These are phyloP conservation scores for Nepenthes gracilis DNA, from an alignment of 148 eudicot genomes.

Conservation along the genomic window DNA sequence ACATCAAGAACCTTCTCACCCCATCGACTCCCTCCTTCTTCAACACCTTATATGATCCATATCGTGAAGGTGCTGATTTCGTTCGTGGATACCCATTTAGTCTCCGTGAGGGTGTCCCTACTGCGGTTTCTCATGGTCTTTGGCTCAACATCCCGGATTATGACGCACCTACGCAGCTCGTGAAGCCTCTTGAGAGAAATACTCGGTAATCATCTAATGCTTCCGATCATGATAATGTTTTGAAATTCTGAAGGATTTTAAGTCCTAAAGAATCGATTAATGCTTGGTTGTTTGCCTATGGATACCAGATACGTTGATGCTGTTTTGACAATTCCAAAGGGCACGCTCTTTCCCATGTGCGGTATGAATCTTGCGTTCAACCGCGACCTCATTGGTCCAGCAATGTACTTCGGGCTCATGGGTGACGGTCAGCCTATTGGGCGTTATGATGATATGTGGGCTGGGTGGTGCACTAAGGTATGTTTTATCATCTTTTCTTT, in stretches of 20 bases:
- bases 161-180: slow-evolving; percentile 70
- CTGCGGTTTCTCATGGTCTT: slow-evolving; percentile 56
- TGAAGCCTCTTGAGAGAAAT: slow-evolving; percentile 62
- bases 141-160: slow-evolving; percentile 73
- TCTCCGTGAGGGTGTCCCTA: slow-evolving; percentile 50
- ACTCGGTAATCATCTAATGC: slow-evolving; percentile 16
- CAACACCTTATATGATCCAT: slow-evolving; percentile 62
- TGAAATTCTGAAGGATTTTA: neutral
- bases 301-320: slow-evolving; percentile 48
- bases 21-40: slow-evolving; percentile 64
- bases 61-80: slow-evolving; percentile 54
- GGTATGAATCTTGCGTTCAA: slow-evolving; percentile 63
- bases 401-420: slow-evolving; percentile 75
- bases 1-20: slow-evolving; percentile 44
- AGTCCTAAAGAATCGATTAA: neutral
- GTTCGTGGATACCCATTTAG: slow-evolving; percentile 67
- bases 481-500: neutral
- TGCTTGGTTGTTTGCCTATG: neutral
- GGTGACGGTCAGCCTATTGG: slow-evolving; percentile 70
- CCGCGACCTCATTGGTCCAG: slow-evolving; percentile 54
- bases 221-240: neutral
- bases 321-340: slow-evolving; percentile 48
- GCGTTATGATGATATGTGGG: slow-evolving; percentile 69
- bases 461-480: slow-evolving; percentile 60
- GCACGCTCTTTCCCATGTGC: slow-evolving; percentile 63